Conservation (phyloP, 169 alveolate genomes). For the Eimeria acervulina region DNA sequence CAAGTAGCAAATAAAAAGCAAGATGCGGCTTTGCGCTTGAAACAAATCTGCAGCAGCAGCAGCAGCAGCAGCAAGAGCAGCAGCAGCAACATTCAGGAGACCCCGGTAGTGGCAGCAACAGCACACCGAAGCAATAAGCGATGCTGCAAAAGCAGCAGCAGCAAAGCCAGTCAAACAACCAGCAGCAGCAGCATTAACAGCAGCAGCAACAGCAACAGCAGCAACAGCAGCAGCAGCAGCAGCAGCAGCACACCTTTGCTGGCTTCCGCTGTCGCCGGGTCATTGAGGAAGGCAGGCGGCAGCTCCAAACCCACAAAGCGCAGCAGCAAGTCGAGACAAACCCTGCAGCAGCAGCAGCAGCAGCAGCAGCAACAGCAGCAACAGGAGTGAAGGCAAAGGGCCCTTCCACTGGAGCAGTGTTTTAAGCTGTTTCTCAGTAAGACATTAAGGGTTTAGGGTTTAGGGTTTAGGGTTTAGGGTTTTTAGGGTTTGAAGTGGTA, state of each 20-base stretch:
- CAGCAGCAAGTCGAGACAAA: constrained; percentile 58
- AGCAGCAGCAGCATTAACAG: constrained; percentile 53
- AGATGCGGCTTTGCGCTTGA: constrained; percentile 80
- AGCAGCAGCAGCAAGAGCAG: not conserved
- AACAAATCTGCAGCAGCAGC: constrained; percentile 23
- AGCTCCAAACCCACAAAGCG: constrained; percentile 41
- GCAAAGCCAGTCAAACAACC: not conserved
- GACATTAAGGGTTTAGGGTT: too few relatives aligned
- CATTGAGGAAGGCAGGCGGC: constrained; percentile 60
- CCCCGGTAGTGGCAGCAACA: too few relatives aligned
- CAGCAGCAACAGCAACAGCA: constrained; percentile 2
- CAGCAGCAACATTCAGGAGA: not conserved
- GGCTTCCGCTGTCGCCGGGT: constrained; percentile 50
- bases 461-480: constrained; percentile 39
- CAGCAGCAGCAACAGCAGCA: constrained; percentile 54
- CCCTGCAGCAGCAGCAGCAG: constrained; percentile 69
- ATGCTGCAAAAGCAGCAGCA: constrained; percentile 42
- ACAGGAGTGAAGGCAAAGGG: too few relatives aligned
- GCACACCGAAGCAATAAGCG: too few relatives aligned
- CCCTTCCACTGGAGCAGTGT: too few relatives aligned
- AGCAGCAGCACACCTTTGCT: constrained; percentile 54
- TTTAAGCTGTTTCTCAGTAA: too few relatives aligned
- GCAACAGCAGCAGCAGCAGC: constrained; percentile 25
- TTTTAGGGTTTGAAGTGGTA: not conserved
- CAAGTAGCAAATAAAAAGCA: constrained; percentile 78